Conservation (phyloP, 2,329 filamentous ascomycete species). For the Sordariomycetes sp. region DNA sequence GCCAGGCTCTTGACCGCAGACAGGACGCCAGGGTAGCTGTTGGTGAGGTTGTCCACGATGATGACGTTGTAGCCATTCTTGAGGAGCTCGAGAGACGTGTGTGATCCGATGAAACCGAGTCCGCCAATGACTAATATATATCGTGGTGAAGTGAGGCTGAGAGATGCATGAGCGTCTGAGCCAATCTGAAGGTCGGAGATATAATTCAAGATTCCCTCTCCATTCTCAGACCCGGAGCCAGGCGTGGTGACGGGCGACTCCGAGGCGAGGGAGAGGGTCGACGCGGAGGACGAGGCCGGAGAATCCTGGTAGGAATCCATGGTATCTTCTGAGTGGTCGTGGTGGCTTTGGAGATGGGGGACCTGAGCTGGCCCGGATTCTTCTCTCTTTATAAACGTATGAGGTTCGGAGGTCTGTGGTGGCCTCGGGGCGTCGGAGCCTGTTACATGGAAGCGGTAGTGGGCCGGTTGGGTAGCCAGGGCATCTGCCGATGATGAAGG, state of each 20-base stretch:
- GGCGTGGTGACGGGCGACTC: constrained; percentile 10
- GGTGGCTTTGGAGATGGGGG: not conserved
- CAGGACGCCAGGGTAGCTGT: constrained; percentile 24
- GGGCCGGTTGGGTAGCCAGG: not conserved
- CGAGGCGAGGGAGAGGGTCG: constrained; percentile 8
- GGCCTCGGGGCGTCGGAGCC: not conserved
- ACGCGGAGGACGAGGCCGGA: constrained; percentile 6
- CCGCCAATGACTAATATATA: constrained; percentile 40
- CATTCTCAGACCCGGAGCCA: constrained; percentile 9
- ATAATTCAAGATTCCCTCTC: constrained; percentile 5
- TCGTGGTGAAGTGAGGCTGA: constrained; percentile 6
- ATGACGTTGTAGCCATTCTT: constrained; percentile 43
- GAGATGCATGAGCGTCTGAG: not conserved
- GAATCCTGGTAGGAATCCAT: constrained; percentile 10
- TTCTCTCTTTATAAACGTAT: constrained; percentile 1
- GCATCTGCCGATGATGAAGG: not conserved
- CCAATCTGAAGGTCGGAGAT: constrained; percentile 2
- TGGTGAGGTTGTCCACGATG: constrained; percentile 32
- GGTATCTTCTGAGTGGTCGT: not conserved
- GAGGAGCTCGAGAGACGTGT: constrained; percentile 41
- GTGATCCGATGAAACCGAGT: constrained; percentile 44
- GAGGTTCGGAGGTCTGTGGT: not conserved
- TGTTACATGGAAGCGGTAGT: not conserved
- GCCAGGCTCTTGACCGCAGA: constrained; percentile 16
- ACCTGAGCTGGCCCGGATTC: not conserved